Conservation (phyloP, 1,139 yeast genomes). For the Kurtzmaniella quercitrusa region DNA sequence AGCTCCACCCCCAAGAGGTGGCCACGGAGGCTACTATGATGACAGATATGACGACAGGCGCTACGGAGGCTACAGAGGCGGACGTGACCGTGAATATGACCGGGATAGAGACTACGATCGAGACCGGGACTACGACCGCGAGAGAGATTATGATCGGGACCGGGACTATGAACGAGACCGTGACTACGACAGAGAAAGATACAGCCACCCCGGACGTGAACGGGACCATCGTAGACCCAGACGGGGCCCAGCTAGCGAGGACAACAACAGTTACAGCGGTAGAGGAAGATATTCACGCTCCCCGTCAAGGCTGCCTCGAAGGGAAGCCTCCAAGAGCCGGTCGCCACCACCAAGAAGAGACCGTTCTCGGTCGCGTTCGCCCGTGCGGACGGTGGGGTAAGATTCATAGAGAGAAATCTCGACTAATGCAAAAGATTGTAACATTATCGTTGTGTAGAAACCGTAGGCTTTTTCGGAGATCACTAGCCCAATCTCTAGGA, state of each 20-base stretch:
- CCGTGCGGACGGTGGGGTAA: slow-evolving; percentile 4
- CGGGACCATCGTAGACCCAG: slow-evolving; percentile 19
- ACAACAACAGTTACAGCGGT: slow-evolving; percentile 9
- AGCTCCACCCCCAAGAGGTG: slow-evolving; percentile 8
- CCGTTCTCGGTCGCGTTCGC: slow-evolving; percentile 6
- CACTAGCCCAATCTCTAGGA: too few relatives aligned
- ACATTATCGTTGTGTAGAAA: neutral
- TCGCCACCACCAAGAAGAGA: slow-evolving; percentile 10
- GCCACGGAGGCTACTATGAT: slow-evolving; percentile 18
- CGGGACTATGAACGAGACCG: slow-evolving; percentile 11
- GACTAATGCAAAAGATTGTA: neutral
- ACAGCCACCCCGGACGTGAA: slow-evolving; percentile 16
- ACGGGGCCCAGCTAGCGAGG: slow-evolving; percentile 11
- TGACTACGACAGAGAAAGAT: slow-evolving; percentile 14
- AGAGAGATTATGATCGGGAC: slow-evolving; percentile 2
- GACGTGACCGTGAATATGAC: slow-evolving; percentile 14
- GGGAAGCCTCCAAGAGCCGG: slow-evolving; percentile 13
- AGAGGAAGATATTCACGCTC: slow-evolving; percentile 35
- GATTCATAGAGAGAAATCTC: neutral
- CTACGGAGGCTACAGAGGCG: slow-evolving; percentile 12
- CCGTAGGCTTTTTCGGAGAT: too few relatives aligned
- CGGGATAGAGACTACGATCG: slow-evolving; percentile 17
- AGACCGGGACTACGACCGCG: slow-evolving; percentile 12
- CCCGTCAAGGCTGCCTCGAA: slow-evolving; percentile 39
- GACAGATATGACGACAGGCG: slow-evolving; percentile 16